phyloP scores from a whole-genome alignment of 1,284 basidiomycete species.

The Salmacisia buchloeana region DNA sequence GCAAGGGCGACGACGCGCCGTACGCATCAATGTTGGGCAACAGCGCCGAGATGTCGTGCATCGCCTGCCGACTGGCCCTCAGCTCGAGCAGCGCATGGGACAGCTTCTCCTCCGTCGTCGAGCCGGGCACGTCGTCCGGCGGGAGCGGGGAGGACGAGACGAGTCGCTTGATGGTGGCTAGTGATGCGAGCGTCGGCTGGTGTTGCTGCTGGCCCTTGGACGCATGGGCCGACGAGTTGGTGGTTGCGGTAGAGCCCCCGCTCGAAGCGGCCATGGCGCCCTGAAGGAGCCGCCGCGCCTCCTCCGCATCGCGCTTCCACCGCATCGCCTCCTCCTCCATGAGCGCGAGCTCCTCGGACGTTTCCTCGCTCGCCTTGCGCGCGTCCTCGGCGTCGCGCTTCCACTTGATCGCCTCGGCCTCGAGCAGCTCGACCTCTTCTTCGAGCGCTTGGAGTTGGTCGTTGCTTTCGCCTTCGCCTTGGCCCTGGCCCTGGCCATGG shows the following conservation, averaged over 20 bases:
- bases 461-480: not conserved
- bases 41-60: not conserved
- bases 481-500: not conserved
- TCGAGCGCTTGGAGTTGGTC: not conserved
- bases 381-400: slow-evolving; percentile 14
- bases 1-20: not conserved
- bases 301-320: not conserved
- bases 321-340: slow-evolving; percentile 8
- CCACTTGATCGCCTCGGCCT: slow-evolving; percentile 15
- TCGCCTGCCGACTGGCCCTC: not conserved
- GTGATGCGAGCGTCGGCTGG: no score
- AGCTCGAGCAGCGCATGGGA: not conserved
- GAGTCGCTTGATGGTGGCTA: not conserved
- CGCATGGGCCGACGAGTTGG: not conserved
- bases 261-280: no score
- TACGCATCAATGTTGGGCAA: not conserved
- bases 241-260: not conserved
- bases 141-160: not conserved
- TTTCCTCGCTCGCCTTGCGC: slow-evolving; percentile 9
- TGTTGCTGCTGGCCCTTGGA: no score
- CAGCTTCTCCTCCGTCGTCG: not conserved
- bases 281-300: not conserved
- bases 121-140: not conserved
- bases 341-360: not conserved
- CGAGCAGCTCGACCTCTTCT: slow-evolving; percentile 11